phyloP scores from a whole-genome alignment of 2,329 filamentous ascomycete species.

The Verticillium albo-atrum region DNA sequence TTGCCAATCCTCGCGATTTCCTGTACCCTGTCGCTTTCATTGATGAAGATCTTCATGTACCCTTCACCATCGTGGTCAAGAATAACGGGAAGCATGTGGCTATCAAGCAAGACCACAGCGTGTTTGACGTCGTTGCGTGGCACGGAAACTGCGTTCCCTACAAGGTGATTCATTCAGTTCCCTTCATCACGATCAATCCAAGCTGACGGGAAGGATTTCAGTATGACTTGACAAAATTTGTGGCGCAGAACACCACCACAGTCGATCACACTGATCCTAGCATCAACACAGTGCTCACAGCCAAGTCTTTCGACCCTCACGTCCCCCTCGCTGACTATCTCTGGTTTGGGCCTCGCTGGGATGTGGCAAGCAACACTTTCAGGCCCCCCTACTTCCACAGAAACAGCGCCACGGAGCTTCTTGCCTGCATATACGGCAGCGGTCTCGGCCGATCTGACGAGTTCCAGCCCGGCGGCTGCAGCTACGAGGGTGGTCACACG shows the following conservation, averaged over 20 bases:
- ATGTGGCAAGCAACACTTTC: constrained; percentile 53
- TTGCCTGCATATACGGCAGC: constrained; percentile 42
- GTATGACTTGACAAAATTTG: constrained; percentile 47
- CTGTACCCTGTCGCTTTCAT: constrained; percentile 52
- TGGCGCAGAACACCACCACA: constrained; percentile 44
- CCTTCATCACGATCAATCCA: not conserved
- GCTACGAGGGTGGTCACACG: constrained; percentile 32
- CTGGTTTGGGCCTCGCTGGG: constrained; percentile 60
- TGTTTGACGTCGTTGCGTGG: constrained; percentile 65
- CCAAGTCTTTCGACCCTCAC: constrained; percentile 45
- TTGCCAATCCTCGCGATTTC: constrained; percentile 63
- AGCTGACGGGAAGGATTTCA: constrained; percentile 18
- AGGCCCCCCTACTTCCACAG: constrained; percentile 61
- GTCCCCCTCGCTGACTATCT: constrained; percentile 57
- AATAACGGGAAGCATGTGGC: constrained; percentile 54
- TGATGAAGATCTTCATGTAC: constrained; percentile 24
- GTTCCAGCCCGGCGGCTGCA: constrained; percentile 42
- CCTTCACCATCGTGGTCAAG: constrained; percentile 46
- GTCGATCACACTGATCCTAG: constrained; percentile 59
- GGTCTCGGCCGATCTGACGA: constrained; percentile 25
- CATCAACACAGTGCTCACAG: constrained; percentile 57
- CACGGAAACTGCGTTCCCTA: constrained; percentile 53
- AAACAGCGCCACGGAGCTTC: constrained; percentile 53
- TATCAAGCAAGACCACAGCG: constrained; percentile 55
- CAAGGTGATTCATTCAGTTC: constrained; percentile 27